Evolutionary conservation across 257 asterid species (phyloP).

Genomic region (Nicotiana knightiana): DNA sequence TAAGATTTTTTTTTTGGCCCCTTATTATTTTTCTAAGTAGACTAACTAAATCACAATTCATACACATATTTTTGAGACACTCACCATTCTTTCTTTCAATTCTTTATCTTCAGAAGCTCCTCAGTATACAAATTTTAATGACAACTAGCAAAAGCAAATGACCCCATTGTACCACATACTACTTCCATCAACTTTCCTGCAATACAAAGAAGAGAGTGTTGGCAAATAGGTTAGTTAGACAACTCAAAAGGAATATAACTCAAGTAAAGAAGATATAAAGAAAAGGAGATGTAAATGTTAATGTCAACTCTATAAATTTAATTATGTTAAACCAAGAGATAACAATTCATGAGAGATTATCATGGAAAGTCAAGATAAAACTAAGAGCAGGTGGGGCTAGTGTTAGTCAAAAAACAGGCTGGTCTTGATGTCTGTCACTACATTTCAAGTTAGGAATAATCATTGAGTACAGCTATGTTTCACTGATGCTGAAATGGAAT

Average conservation of each 20-base stretch:
- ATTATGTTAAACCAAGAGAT: background rate
- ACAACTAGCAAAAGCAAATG: slow-evolving; percentile 75
- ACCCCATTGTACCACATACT: slow-evolving; percentile 67
- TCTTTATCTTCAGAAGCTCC: slow-evolving; percentile 10
- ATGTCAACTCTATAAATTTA: background rate
- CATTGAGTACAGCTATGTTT: slow-evolving; percentile 3
- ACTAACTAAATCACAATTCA: background rate
- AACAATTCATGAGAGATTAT: background rate
- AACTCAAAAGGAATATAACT: background rate
- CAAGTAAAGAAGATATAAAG: background rate
- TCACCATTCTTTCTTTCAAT: slow-evolving; percentile 29
- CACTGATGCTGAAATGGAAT: background rate
- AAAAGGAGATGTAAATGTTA: background rate
- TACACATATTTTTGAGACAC: background rate
- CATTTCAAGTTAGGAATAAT: background rate
- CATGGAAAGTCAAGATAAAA: background rate
- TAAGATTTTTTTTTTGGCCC: background rate
- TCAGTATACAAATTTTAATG: slow-evolving; percentile 30
- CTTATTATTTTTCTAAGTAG: background rate
- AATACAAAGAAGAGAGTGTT: background rate
- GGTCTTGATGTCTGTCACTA: slow-evolving; percentile 28
- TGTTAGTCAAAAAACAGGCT: slow-evolving; percentile 45
- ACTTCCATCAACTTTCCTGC: slow-evolving; percentile 89
- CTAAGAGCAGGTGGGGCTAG: background rate
- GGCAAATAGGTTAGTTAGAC: slow-evolving; percentile 4